Base-by-base conservation (phyloP, 129 eudicot species). In the Smallanthus sonchifolius region DNA sequence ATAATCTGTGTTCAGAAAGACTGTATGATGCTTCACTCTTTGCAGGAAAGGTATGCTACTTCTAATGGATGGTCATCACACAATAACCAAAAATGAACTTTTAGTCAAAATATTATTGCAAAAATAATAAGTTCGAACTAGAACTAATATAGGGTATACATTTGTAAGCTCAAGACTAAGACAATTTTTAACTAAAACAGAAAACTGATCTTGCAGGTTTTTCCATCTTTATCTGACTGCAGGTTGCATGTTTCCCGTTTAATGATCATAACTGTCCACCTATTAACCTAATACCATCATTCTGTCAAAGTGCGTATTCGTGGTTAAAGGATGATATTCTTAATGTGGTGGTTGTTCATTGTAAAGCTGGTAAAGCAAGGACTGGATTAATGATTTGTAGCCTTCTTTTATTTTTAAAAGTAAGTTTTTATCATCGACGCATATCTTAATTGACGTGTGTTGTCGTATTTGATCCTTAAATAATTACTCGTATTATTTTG, bases 241-340 rank as follows among this genome's bases (percentile, higher is more conserved):
- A 94, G 99, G 97, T 91, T 85, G 99, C 99, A 70, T 83, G 85
- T 70, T 91, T 94, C 81, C 99, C 97, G 3, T 94, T 91, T 73
- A 94, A 94, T 37, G 97, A 91, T 80, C 97, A 94, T 69, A 94
- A 94, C 63, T 94, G 96, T 74, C 99, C 99, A n/a, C 97, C 96
- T n/a, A 85, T 94, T 62, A 89, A 94, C 69, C 88, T 94, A 36
- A 85, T 94, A 42, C 84, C 82, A 61, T 80, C 84, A 73, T 94
- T 94, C 64, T 94, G 99, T 75, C 91, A 88, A 91, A 94, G 97
- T 85, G 91, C 90, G 43, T 88, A 88, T 76, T 82, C 93, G 16
- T 94, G 99, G 99, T 80, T 94, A 81, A 88, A 91, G 84, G 84
- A 84, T 73, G 96, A 91, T 65, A 91, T 94, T 73, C 78, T 83